A percentile compares a stretch with the other conserved stretches of the same genome.
Evolutionary conservation across 805 yeast species (phyloP).

Genomic region (Starmerella potacharoeniae): DNA sequence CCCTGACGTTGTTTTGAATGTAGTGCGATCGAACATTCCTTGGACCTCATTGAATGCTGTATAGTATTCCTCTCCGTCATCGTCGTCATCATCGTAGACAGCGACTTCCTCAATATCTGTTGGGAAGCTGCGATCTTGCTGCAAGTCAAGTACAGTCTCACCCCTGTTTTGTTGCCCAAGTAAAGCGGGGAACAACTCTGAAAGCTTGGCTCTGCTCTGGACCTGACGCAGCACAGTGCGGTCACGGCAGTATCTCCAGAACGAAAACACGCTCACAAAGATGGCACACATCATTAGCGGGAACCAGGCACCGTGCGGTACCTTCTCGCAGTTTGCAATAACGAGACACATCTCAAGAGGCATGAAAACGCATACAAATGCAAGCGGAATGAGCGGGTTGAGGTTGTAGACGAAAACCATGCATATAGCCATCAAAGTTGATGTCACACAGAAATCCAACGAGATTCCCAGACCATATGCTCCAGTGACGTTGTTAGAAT

Average conservation of each 20-base stretch:
- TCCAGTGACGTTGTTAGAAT: conserved; percentile 41
- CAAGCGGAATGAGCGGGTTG: conserved; percentile 30
- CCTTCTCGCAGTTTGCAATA: conserved; percentile 40
- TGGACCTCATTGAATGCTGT: background rate
- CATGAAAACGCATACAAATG: conserved; percentile 34
- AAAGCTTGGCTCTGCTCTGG: conserved; percentile 6
- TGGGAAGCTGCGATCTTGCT: background rate
- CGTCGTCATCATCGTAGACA: background rate
- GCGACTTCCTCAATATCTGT: background rate
- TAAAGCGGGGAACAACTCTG: conserved; percentile 10
- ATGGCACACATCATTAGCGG: conserved; percentile 39
- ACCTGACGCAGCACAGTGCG: conserved; percentile 10
- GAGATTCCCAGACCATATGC: conserved; percentile 53
- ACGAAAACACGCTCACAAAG: conserved; percentile 30
- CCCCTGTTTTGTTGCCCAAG: background rate
- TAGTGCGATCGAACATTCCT: background rate
- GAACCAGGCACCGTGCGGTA: conserved; percentile 54
- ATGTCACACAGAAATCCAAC: conserved; percentile 44
- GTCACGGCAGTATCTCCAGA: conserved; percentile 42
- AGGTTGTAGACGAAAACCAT: conserved; percentile 37
- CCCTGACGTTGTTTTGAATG: conserved; percentile 23
- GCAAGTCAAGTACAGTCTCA: background rate
- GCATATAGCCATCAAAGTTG: conserved; percentile 36
- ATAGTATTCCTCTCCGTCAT: background rate
- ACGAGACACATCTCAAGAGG: conserved; percentile 40